Evolutionary conservation across 1,284 basidiomycete genomes (phyloP), one percentile per base, ranked within the genome.

Genomic region (Singerocomus inundabilis): DNA sequence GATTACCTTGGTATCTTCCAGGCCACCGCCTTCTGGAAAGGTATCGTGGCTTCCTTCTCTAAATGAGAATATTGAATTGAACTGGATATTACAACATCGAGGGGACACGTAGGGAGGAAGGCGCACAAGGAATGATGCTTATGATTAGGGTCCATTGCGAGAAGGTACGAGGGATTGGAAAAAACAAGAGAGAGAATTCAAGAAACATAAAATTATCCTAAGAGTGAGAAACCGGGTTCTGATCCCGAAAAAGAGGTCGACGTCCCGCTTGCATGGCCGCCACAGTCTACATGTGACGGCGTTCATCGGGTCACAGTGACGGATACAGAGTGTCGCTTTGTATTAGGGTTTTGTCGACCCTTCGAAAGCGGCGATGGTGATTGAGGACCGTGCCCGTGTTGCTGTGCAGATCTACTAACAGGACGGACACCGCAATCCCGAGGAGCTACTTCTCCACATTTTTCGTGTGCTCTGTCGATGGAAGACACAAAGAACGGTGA

Each of bases 371-470:
- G 67, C 35, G 67, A 66, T 46, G 54, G 49, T 31, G 52, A 44
- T 46, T 63, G 56, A 48, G 62, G 55, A 53, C 51, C 49, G 29
- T 57, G 60, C 25, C 61, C 33, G 60, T 74, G 55, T 60, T 70
- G 45, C 59, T 66, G 55, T 49, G 61, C 68, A 34, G 67, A 66
- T 50, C 21, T 21, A 21, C 71, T 66, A 21, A 62, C 54, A 28
- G 75, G 73, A 40, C 78, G 79, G 10, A 80, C 51, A 26, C 84
- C 87, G 60, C 91, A 93, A 69, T 92, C 82, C 54, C 79, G 72
- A 8, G 89, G 88, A 5, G 90, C 90, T 32, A 80, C 67, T 65
- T 92, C 89, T 12, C 88, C 89, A 60, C 91, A 93, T 64, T 90
- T 91, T 56, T 88, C 77, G 64, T 93, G 90, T 12, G 88, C 80